These are phyloP conservation scores for Phytopythium ostracodes DNA, from an alignment of 352 stramenopile species.

Conservation along the genomic window DNA sequence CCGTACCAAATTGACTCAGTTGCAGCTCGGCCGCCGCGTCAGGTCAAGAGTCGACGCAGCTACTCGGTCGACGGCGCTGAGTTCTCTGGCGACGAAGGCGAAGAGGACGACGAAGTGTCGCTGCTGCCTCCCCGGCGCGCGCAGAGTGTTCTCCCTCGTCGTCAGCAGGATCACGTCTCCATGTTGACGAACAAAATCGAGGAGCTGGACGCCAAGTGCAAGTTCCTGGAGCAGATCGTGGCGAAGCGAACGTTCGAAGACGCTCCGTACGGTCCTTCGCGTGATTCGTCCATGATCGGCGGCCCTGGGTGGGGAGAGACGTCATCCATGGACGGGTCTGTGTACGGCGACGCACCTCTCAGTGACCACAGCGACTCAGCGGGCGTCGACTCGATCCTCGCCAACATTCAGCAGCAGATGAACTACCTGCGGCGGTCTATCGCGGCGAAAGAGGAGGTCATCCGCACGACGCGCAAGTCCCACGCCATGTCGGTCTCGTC, in stretches of 20 bases:
- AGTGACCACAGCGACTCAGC: slow-evolving; percentile 28
- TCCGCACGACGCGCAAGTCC: slow-evolving; percentile 44
- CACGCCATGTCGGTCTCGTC: slow-evolving; percentile 60
- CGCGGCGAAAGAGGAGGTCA: slow-evolving; percentile 50
- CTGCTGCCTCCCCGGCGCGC: slow-evolving; percentile 46
- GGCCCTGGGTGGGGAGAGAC: slow-evolving; percentile 15
- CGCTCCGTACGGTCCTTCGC: slow-evolving; percentile 4
- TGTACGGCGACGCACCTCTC: slow-evolving; percentile 20
- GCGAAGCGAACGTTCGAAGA: slow-evolving; percentile 47
- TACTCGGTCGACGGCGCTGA: slow-evolving; percentile 40
- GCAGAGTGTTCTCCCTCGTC: slow-evolving; percentile 44
- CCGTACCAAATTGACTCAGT: slow-evolving; percentile 17
- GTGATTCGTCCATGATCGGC: slow-evolving; percentile 21
- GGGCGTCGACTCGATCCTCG: slow-evolving; percentile 71
- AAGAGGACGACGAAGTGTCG: slow-evolving; percentile 38
- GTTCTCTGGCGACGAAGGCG: slow-evolving; percentile 33
- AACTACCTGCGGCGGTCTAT: slow-evolving; percentile 71
- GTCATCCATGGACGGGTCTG: slow-evolving; percentile 15
- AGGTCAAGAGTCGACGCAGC: slow-evolving; percentile 25
- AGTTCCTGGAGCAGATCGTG: slow-evolving; percentile 72
- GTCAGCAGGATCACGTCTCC: slow-evolving; percentile 55
- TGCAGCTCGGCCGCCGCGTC: slow-evolving; percentile 10
- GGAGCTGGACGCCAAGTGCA: slow-evolving; percentile 78
- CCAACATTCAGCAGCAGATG: slow-evolving; percentile 82
- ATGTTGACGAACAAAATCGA: slow-evolving; percentile 65